These are phyloP conservation scores for Phalaenopsis aphrodite DNA, from an alignment of 106 monocot species.

Conservation along the genomic window DNA sequence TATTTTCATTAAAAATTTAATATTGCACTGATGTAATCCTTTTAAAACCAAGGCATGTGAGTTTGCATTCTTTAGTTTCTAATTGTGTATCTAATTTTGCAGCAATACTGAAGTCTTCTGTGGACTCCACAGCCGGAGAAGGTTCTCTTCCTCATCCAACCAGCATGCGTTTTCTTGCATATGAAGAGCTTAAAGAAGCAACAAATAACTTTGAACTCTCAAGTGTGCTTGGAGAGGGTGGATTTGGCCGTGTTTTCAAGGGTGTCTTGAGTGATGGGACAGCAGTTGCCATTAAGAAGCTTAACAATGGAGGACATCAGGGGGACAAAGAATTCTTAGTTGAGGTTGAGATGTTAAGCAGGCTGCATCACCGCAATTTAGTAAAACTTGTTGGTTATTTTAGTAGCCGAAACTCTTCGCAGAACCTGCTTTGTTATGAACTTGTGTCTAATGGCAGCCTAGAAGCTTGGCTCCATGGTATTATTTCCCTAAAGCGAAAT, in stretches of 20 bases:
- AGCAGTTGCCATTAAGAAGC: constrained; percentile 92
- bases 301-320: constrained; percentile 82
- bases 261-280: constrained; percentile 82
- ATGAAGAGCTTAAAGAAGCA: constrained; percentile 92
- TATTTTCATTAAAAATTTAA: too few relatives aligned
- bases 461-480: constrained; percentile 98
- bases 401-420: constrained; percentile 54
- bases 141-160: constrained; percentile 65
- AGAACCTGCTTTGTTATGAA: constrained; percentile 90
- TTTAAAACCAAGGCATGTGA: background rate
- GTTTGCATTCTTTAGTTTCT: background rate
- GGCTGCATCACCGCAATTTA: constrained; percentile 93
- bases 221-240: constrained; percentile 85
- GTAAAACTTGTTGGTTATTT: constrained; percentile 95
- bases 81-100: constrained; percentile 16
- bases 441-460: constrained; percentile 97
- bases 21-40: background rate
- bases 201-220: constrained; percentile 77
- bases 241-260: constrained; percentile 92
- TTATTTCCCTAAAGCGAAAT: background rate
- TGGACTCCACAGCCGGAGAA: constrained; percentile 46
- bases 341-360: constrained; percentile 97
- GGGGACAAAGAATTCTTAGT: constrained; percentile 94
- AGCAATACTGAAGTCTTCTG: constrained; percentile 35
- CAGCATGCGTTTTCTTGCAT: constrained; percentile 73